phyloP scores from a whole-genome alignment of 495 filamentous ascomycete genomes.

The Penicillium soppii region DNA sequence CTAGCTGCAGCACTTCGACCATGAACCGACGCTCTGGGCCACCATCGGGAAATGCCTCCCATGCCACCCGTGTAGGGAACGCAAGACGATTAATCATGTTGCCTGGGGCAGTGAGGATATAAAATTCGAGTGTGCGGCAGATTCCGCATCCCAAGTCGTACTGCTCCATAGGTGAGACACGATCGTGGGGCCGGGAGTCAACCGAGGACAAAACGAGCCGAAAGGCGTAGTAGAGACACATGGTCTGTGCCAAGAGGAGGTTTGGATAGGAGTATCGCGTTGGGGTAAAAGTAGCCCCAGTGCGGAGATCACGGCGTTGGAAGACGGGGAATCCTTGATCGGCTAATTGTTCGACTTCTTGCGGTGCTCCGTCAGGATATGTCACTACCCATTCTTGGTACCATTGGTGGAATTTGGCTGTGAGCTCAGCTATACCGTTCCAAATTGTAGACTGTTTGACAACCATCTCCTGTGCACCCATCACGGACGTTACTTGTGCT shows the following conservation, averaged over 20 bases:
- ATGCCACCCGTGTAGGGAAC: conserved; percentile 42
- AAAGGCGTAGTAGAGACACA: conserved; percentile 41
- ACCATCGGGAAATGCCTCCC: conserved; percentile 40
- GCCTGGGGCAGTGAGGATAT: conserved; percentile 38
- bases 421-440: conserved; percentile 38
- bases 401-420: conserved; percentile 34
- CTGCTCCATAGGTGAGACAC: conserved; percentile 34
- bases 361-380: conserved; percentile 34
- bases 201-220: conserved; percentile 39
- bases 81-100: conserved; percentile 52
- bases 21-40: conserved; percentile 41
- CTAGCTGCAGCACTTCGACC: conserved; percentile 38
- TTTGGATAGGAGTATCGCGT: conserved; percentile 41
- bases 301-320: conserved; percentile 38
- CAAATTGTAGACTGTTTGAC: conserved; percentile 40
- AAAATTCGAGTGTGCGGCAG: conserved; percentile 42
- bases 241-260: conserved; percentile 42
- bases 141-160: conserved; percentile 43
- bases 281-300: conserved; percentile 34
- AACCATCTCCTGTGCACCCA: conserved; percentile 34
- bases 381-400: conserved; percentile 33
- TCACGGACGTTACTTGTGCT: conserved; percentile 14
- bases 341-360: conserved; percentile 25
- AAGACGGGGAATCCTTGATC: conserved; percentile 40
- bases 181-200: conserved; percentile 34